Percentiles rank a stretch among this genome's conserved stretches.
Conservation (phyloP, 148 eudicot genomes). For the Pouteria glomerata region DNA sequence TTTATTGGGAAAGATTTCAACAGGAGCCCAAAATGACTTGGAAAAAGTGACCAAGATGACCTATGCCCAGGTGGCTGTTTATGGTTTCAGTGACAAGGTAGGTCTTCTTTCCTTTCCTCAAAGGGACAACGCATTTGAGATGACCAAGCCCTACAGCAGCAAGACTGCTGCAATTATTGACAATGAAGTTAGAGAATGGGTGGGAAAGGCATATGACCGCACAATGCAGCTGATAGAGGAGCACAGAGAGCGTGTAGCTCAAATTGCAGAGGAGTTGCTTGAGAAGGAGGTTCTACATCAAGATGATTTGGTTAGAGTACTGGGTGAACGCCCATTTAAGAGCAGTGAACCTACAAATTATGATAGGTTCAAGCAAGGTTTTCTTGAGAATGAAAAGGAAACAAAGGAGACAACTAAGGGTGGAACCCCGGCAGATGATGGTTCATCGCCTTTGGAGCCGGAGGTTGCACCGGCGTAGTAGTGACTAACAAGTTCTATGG, state of each 20-base stretch:
- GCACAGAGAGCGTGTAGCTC: constrained; percentile 71
- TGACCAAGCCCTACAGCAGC: constrained; percentile 88
- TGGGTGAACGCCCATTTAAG: constrained; percentile 83
- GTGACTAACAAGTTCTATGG: background rate
- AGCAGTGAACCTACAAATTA: constrained; percentile 69
- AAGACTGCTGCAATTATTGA: constrained; percentile 88
- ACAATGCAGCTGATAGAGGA: constrained; percentile 64
- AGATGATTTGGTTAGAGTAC: constrained; percentile 65
- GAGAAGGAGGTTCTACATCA: constrained; percentile 94
- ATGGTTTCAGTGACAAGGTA: constrained; percentile 92
- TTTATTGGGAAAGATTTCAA: constrained; percentile 80
- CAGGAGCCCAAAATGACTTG: constrained; percentile 93
- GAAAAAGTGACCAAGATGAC: constrained; percentile 98
- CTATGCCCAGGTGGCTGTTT: constrained; percentile 89
- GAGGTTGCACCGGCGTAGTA: constrained; percentile 49
- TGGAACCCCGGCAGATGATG: constrained; percentile 30
- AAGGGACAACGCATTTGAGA: constrained; percentile 62
- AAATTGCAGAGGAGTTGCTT: constrained; percentile 75
- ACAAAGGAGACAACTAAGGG: constrained; percentile 18
- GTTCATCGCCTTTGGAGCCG: constrained; percentile 51
- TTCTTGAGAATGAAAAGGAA: constrained; percentile 31
- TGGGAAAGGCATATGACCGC: constrained; percentile 62
- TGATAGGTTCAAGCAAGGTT: constrained; percentile 76
- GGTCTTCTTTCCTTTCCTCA: constrained; percentile 93
- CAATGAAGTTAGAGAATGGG: constrained; percentile 87